phyloP scores from a whole-genome alignment of 495 filamentous ascomycete genomes.

The Aspergillus coremiiformis region DNA sequence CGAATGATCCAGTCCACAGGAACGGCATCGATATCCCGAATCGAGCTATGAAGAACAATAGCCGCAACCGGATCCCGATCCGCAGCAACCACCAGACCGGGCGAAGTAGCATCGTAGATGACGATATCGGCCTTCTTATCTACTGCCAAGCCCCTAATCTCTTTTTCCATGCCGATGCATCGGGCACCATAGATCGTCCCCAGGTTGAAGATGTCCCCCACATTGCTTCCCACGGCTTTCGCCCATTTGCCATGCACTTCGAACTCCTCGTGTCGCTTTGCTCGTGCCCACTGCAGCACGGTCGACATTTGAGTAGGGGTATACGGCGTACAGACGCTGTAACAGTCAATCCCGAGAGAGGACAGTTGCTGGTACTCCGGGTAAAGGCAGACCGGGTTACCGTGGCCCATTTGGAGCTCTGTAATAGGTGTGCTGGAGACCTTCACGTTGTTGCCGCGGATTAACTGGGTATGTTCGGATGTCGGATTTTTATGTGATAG shows the following conservation, averaged over 20 bases:
- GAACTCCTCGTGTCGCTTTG: slow-evolving; percentile 20
- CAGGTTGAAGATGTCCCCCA: slow-evolving; percentile 43
- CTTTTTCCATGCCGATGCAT: slow-evolving; percentile 34
- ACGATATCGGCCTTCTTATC: slow-evolving; percentile 43
- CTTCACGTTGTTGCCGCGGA: slow-evolving; percentile 15
- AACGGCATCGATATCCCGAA: not conserved
- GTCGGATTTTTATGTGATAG: slow-evolving; percentile 29
- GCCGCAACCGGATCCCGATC: slow-evolving; percentile 40
- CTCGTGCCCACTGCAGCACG: slow-evolving; percentile 35
- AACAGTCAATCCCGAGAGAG: slow-evolving; percentile 45
- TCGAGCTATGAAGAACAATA: slow-evolving; percentile 20
- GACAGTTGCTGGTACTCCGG: slow-evolving; percentile 17
- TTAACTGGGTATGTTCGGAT: slow-evolving; percentile 16
- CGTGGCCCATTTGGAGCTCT: slow-evolving; percentile 36
- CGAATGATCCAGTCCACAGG: not conserved
- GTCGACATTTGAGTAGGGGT: slow-evolving; percentile 41
- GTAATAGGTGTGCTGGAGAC: slow-evolving; percentile 36
- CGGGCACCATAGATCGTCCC: slow-evolving; percentile 43
- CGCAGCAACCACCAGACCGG: slow-evolving; percentile 36
- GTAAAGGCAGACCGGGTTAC: slow-evolving; percentile 25
- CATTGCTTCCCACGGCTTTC: slow-evolving; percentile 23
- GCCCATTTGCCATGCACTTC: slow-evolving; percentile 21
- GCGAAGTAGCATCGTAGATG: slow-evolving; percentile 35
- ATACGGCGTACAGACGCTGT: slow-evolving; percentile 32
- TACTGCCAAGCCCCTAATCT: slow-evolving; percentile 38